Base-by-base conservation (phyloP, 805 yeast genomes). In the Saccharomycopsis selenospora region DNA sequence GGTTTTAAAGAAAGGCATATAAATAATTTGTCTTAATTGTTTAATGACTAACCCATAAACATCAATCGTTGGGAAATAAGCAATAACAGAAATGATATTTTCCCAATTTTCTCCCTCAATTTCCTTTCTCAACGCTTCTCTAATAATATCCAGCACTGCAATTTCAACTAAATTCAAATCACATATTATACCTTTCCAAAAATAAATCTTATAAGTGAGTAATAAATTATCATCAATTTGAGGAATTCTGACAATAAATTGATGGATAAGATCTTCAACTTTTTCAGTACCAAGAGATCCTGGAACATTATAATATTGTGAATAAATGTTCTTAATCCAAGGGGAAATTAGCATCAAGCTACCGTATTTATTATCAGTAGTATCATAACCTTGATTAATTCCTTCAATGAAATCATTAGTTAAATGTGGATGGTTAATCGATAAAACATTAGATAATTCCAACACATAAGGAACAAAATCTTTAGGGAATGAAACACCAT, bases 41-140 rank as follows among this genome's bases (percentile, higher is more conserved):
- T 65, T 57, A 27, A 77, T 65, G 2, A 77, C 66, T 44, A 71
- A 69, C 14, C 78, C 76, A 57, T 80, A 76, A 1, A 77, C 68
- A 54, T 77, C 82, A 22, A 73, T 65, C 2, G 80, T 71, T 5
- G 83, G 80, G 2, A 68, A 55, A 45, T 65, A 51, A 1, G 72
- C 66, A 55, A 79, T 68, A 17, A 73, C 70, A 10, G 73, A 66
- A 3, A 75, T 73, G 10, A 77, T 69, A 36, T 69, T 71, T 3
- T 70, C 64, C 81, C 81, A 77, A 42, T 68, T 69, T 24, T 75
- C 68, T 2, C 74, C 76, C 50, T 76, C 78, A 23, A 77, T 75
- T 52, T 76, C 76, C 50, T 69, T 72, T 51, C 75, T 81, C 51
- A 77, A 71, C 3, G 80, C 75, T 49, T 75, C 78, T 0, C 76